Evolutionary conservation across 805 yeast species (phyloP), one percentile per base, ranked within the genome.

Genomic region (Cyberlindnera japonica): DNA sequence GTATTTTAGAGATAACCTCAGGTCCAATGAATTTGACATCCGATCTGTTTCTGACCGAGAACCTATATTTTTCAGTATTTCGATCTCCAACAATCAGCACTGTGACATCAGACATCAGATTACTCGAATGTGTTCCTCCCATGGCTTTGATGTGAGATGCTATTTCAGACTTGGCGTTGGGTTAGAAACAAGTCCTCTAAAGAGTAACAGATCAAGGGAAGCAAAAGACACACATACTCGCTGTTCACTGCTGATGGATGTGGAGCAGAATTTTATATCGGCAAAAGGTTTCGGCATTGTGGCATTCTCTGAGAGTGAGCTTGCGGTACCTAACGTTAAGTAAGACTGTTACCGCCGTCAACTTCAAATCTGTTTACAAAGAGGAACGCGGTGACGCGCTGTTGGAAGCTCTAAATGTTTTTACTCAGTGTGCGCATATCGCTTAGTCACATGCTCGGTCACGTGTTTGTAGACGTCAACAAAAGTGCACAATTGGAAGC

Each of bases 61-160:
- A 79, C 37, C 61, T 61, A 57, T 71, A 77, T 54, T 79, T 79
- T 20, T 75, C 80, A 0, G 83, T 77, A 41, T 68, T 62, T 21
- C 74, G 62, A 29, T 68, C 69, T 2, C 87, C 88, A 22, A 81
- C 80, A 5, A 83, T 67, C 19, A 83, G 59, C 29, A 74, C 74
- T 38, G 73, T 69, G 3, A 77, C 81, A 54, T 78, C 80, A 35
- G 78, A 73, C 66, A 81, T 77, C 48, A 83, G 59, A 51, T 81
- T 81, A 30, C 69, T 68, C 43, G 71, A 68, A 48, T 70, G 75
- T 9, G 51, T 54, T 1, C 89, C 90, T 7, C 90, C 91, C 57
- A 83, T 65, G 8, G 69, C 63, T 20, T 62, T 56, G 41, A 82
- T 69, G 53, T 71, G 71, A 9, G 61, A 55, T 3, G 71, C 65